Conservation (phyloP, 202 grass and related monocot species). For the Dendrocalamus latiflorus region DNA sequence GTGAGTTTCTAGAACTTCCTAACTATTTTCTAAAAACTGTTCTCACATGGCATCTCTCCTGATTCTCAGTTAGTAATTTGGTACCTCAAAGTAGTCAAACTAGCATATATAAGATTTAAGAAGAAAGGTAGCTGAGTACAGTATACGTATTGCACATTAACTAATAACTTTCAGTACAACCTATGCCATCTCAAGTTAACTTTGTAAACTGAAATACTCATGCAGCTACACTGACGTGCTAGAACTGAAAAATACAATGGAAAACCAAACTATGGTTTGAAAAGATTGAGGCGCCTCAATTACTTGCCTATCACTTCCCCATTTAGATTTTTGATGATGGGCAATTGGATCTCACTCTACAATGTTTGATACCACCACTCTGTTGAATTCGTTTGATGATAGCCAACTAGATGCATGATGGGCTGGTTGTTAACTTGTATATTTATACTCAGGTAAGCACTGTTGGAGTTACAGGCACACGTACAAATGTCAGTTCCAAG, state of each 20-base stretch:
- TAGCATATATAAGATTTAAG: not conserved
- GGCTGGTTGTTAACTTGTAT: not conserved
- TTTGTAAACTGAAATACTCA: not conserved
- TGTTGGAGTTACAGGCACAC: conserved; percentile 83
- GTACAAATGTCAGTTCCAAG: conserved; percentile 50
- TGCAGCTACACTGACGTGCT: not conserved
- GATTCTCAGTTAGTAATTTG: not conserved
- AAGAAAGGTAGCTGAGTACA: not conserved
- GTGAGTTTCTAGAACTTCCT: conserved; percentile 35
- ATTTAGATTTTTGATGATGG: not conserved
- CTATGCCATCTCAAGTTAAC: not conserved
- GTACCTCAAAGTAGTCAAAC: not conserved
- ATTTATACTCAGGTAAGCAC: conserved; percentile 64
- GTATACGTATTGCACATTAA: not conserved
- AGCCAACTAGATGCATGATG: not conserved
- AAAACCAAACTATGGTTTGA: not conserved
- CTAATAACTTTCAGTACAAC: not conserved
- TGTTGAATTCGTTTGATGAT: not conserved
- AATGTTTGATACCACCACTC: not conserved
- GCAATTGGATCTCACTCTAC: too few species aligned
- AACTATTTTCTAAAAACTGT: too few species aligned
- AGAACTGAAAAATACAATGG: conserved; percentile 4
- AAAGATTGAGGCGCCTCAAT: not conserved
- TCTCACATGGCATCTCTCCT: not conserved
- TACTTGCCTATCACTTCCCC: not conserved